Base-by-base conservation (phyloP, 169 alveolate genomes). In the Eimeria sp. region DNA sequence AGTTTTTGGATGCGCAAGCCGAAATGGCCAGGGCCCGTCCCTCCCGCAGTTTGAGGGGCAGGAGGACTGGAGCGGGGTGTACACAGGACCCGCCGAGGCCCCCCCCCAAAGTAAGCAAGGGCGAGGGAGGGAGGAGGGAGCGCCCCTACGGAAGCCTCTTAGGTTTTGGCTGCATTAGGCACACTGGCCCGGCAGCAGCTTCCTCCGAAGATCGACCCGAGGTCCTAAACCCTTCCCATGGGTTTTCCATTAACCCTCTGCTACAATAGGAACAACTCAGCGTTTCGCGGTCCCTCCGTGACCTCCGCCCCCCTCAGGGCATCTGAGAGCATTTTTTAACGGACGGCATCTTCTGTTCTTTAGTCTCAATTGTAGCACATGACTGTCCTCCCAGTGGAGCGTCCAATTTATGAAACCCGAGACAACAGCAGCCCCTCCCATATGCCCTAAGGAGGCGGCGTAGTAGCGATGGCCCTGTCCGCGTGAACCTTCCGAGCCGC, bases 11-110 rank as follows among this genome's bases (percentile, higher is more conserved):
- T 45, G 86, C 61, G 86, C 86, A 75, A 45, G 61, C 61, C 45
- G 20, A 47, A 47, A 75, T 45, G 54, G 54, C 61, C 40, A 75
- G 86, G 86, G 86, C 54, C 86, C 86, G 86, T 47, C 86, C 86
- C 58, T 75, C 86, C 86, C 86, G 86, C 86, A 75, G 86, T 40
- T 75, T 47, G 86, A 75, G 86, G 86, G 86, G 61, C 61, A 75
- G 51, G 58, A 75, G 78, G 47, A 30, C 49, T 65, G 5, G 18
- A 67, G 78, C 40, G 70, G 40, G 73, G 73, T 20, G 43, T 25
- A 30, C 73, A 20, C 20, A 1, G 78, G 78, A 13, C 25, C 78
- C 49, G 49, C 25, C 7, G 78, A n/a, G 78, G 49, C 78, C 49
- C 13, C 75, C 70, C 70, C 70, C 75, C 75, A 20, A 20, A 25